A percentile compares a stretch with the other conserved stretches of the same genome.
phyloP scores from a whole-genome alignment of 805 yeast genomes.

The Cyberlindnera samutprakarnensis region DNA sequence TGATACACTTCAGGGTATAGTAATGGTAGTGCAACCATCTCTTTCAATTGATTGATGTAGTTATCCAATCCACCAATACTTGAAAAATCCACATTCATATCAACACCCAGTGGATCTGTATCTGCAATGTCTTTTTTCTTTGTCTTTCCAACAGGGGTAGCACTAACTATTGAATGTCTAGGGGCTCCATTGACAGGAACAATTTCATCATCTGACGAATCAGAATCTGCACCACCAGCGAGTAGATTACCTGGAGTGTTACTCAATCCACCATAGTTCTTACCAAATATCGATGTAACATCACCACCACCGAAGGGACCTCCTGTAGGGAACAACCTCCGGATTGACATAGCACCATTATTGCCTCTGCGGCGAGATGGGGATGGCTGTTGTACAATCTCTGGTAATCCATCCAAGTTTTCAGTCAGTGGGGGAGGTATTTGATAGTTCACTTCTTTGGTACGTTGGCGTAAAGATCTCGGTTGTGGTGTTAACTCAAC shows the following conservation, averaged over 20 bases:
- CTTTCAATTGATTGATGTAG: constrained; percentile 87
- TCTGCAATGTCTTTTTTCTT: constrained; percentile 59
- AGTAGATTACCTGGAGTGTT: constrained; percentile 9
- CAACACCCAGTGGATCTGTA: constrained; percentile 88
- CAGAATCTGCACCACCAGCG: constrained; percentile 38
- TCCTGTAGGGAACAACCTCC: constrained; percentile 83
- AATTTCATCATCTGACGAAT: constrained; percentile 58
- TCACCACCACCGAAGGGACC: constrained; percentile 99
- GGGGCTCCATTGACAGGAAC: constrained; percentile 37
- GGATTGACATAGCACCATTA: constrained; percentile 33
- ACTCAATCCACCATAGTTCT: constrained; percentile 38
- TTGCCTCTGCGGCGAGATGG: constrained; percentile 26
- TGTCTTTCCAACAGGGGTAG: constrained; percentile 18
- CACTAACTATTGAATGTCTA: constrained; percentile 19
- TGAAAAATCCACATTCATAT: constrained; percentile 75
- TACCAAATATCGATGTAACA: constrained; percentile 75
- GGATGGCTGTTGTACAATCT: constrained; percentile 8
- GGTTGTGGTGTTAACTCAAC: constrained; percentile 31
- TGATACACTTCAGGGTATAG: constrained; percentile 91
- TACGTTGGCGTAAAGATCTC: constrained; percentile 51
- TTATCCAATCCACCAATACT: constrained; percentile 89
- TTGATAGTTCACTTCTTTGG: constrained; percentile 71
- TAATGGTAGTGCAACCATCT: constrained; percentile 92
- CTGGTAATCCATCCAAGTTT: constrained; percentile 20
- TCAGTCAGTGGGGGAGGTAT: constrained; percentile 72